Evolutionary conservation across 345 rosid species (phyloP), one percentile per base, ranked within the genome.

Genomic region (Ceriops zippeliana): DNA sequence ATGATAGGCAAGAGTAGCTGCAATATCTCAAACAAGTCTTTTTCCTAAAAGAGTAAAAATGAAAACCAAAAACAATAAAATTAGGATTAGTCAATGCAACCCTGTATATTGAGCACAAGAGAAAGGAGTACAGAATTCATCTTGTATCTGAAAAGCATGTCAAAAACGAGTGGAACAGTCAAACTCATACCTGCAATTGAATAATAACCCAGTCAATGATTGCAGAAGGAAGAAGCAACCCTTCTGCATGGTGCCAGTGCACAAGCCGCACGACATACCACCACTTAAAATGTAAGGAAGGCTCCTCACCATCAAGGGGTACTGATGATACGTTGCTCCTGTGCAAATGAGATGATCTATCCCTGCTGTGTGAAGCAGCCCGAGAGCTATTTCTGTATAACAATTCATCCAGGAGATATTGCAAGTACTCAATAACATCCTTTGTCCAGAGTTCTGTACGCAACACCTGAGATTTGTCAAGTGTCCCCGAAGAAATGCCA

Each of bases 381-480:
- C 80, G 83, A 62, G 86, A 73, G 81, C 71, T 87, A 75, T 80
- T 87, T 76, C 80, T 88, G 22, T 89, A 78, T 67, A 72, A 78
- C 80, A 86, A 76, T 69, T 96, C 99, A 69, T 92, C 96, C 77
- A 92, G 73, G 65, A 96, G 90, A 79, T 58, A 63, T 76, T 96
- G 98, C 81, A 96, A 77, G 74, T 90, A 96, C 22, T 92, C 98
- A 80, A 87, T 81, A 73, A 96, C 88, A 81, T 96, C 98, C 83
- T 87, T 96, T 69, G 98, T 92, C 99, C 98, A 96, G 49, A 85
- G 83, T 77, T 96, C 99, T 60, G 97, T 72, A 42, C 98, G 93
- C 30, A 64, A 61, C 60, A 76, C 24, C 68, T 61, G 79, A 66
- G 38, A 42, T 61, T 71, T 76, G 60, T 76, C 79, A 38, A 70